Conservation (phyloP, 805 yeast genomes). For the Monosporozyma yasuniensis region DNA sequence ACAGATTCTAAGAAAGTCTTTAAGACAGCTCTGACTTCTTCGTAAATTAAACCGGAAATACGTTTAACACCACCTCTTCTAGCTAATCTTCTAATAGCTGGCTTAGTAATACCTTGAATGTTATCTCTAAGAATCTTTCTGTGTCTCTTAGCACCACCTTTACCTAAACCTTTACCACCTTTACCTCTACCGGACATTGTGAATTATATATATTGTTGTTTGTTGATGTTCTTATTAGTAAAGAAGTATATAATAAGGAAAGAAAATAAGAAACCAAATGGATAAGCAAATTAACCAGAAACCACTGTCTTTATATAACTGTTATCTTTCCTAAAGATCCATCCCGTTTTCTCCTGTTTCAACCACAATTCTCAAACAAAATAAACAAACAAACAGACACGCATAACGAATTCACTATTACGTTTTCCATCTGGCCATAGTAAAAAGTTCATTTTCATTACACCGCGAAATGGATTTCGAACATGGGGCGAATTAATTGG, state of each 20-base stretch:
- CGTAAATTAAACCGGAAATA: conserved; percentile 97
- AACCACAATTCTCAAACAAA: neutral
- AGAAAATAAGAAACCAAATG: neutral
- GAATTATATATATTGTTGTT: conserved; percentile 25
- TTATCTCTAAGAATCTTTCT: conserved; percentile 98
- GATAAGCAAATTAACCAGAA: neutral
- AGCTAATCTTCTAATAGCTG: conserved; percentile 99
- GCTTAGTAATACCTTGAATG: conserved; percentile 99
- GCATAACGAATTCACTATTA: neutral
- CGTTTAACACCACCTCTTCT: conserved; percentile 99
- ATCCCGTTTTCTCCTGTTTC: neutral
- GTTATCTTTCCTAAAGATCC: neutral
- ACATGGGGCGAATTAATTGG: conserved; percentile 16
- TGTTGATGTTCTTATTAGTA: conserved; percentile 24
- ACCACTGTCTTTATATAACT: neutral
- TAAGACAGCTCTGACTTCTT: conserved; percentile 95
- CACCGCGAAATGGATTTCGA: neutral
- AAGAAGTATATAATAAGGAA: neutral
- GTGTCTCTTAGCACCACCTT: conserved; percentile 99
- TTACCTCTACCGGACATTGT: conserved; percentile 97
- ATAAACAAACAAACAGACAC: neutral
- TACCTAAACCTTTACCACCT: conserved; percentile 99
- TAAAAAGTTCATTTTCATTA: neutral
- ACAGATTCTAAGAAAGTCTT: conserved; percentile 94
- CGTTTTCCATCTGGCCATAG: neutral